Evolutionary conservation across 2,329 filamentous ascomycete genomes (phyloP).

Genomic region (Diplodia seriata): DNA sequence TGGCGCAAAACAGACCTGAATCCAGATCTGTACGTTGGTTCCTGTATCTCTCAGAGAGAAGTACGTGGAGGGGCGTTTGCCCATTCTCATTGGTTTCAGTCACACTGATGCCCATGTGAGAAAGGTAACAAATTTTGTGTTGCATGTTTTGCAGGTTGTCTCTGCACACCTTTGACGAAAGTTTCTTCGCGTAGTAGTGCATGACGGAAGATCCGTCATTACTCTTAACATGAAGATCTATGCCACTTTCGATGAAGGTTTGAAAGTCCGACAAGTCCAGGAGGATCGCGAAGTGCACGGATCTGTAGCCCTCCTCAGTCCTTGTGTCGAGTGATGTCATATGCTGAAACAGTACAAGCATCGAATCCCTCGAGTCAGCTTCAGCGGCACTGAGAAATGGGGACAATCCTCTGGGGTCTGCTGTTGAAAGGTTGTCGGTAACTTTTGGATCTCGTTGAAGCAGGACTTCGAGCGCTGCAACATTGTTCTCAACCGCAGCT

Average conservation of each 20-base stretch:
- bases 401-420: background rate
- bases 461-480: fast-evolving
- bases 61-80: background rate
- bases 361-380: background rate
- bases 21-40: no score
- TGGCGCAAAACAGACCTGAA: background rate
- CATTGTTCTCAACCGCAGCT: background rate
- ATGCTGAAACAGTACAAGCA: background rate
- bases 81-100: background rate
- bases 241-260: background rate
- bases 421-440: background rate
- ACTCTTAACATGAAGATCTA: background rate
- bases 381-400: background rate
- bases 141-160: fast-evolving
- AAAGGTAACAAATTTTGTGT: background rate
- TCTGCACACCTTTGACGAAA: no score
- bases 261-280: background rate
- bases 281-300: background rate
- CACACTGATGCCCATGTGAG: background rate
- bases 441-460: background rate
- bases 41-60: background rate
- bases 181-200: background rate
- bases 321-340: background rate
- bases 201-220: background rate
- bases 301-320: background rate